Base-by-base conservation (phyloP, 805 yeast species). In the Ogataea trehaloabstinens region DNA sequence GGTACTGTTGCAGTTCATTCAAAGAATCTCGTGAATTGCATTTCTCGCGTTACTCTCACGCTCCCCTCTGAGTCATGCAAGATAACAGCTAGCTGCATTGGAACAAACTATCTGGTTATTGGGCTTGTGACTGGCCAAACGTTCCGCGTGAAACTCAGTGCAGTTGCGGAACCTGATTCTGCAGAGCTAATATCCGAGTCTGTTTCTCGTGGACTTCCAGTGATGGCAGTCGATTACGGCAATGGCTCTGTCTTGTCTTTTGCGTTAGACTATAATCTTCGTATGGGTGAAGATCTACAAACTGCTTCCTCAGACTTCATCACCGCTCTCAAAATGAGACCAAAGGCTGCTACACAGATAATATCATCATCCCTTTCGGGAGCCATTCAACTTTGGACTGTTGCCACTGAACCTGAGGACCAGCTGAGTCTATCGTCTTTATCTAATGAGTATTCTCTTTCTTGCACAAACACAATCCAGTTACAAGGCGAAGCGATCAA, bases 71-170 rank as follows among this genome's bases (percentile, higher is more conserved):
- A 29, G 16, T 8, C 31, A 6, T 42, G 31, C 22, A 46, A 41
- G 10, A 40, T 55, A 17, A 49, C 58, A 1, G 47, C 55, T 2
- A 27, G 48, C 18, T 42, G 44, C 28, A 41, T 58, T 16, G 44
- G 48, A 24, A 32, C 45, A 13, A 48, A 49, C 28, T 45, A 48
- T 17, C 36, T 55, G 12, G 24, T 53, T 2, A 13, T 57, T 4
- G 61, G 60, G 2, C 38, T 53, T n/a, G 39, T 56, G 2, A 43
- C 49, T 0, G 60, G 61, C 8, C 43, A 52, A 24, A 35, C 43
- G 3, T 53, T 34, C 32, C 28, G 38, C 10, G 13, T 45, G 5
- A 49, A 45, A 29, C 32, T 43, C 30, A 44, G 44, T 24, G 20
- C 39, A 28, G 22, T 51, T 6, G 35, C 33, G 12, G 51, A 45